Base-by-base conservation (phyloP, 768 basidiomycete genomes). In the Suillus ampliporus region DNA sequence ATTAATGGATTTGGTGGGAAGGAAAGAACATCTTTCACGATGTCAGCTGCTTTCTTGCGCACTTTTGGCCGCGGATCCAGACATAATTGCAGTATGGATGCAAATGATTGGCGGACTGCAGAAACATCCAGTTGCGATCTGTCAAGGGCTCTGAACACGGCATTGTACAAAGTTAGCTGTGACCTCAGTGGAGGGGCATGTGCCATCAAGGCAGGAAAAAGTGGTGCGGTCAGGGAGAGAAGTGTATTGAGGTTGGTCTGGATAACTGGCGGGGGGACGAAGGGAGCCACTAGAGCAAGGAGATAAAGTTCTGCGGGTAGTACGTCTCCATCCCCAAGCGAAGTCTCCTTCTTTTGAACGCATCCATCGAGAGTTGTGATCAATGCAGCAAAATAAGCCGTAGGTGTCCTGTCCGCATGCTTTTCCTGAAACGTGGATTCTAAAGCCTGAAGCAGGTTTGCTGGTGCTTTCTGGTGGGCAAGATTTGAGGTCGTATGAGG, bases 301-400 rank as follows among this genome's bases (percentile, higher is more conserved):
- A 71, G 72, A 70, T 76, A 81, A 34, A 75, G 72, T 56, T 72
- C 59, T 60, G 74, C 74, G 26, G 74, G 74, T 1, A 75, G 46
- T n/a, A 77, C 54, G 38, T 79, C 64, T 81, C 83, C 78, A 90
- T 97, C 57, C 90, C 88, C 94, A 86, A 97, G 37, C 83, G 88
- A 65, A 60, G 73, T 68, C 68, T 82, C 83, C 68, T 80, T 82
- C 71, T 83, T 89, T 77, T 88, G 86, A 28, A 94, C 75, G 13
- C 89, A 88, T 62, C 89, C 87, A 69, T 94, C 91, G 35, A 97
- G 83, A 9, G 92, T 91, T 14, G 94, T 94, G 54, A 94, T 79
- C 62, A 97, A 82, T 4, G 92, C 90, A n/a, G 95, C 93, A 76
- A 96, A 97, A 80, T 98, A 99, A 35, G 97, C 97, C 1, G 94